Evolutionary conservation across 2,329 filamentous ascomycete species (phyloP), one percentile per base, ranked within the genome.

Genomic region (Emericellopsis atlantica): DNA sequence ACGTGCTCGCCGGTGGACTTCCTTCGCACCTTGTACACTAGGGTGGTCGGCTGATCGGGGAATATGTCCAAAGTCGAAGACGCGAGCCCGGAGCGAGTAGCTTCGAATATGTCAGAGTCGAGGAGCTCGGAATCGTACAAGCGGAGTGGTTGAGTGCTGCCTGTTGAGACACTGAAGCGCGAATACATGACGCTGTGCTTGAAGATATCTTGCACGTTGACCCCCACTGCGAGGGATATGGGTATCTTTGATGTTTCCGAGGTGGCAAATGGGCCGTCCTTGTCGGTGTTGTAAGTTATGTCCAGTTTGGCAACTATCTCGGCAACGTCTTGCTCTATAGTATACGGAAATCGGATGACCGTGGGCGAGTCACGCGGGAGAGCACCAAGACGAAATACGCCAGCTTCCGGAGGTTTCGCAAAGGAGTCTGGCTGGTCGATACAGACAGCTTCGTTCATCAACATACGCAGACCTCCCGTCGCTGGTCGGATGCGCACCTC

Each of bases 141-240:
- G 4, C 83, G 74, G 9, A 96, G 59, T 0, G 92, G 92, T 24
- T 81, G 79, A 21, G 74, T 58, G 42, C 72, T 85, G 1, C 86
- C 82, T 0, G 89, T 88, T 11, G 86, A 88, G 40, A 98, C 81
- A 12, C 85, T 94, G 57, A 98, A 98, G 9, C 82, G 81, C 0
- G 89, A 95, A 54, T 92, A 92, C 0, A 96, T 69, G 0, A 77
- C 72, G 7, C 79, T 66, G 46, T 86, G 78, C 55, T 95, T 94
- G 67, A 96, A 96, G 23, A 93, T 77, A 51, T 98, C 92, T 52
- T 96, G 89, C 6, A 98, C 92, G 48, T 96, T 96, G 46, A 98
- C 92, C 4, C 90, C 89, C 4, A 98, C 70, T 0, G 87, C 85
- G 5, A 98, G 67, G 1, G 83, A 74, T 2, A 92, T 81, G 3